Percentiles rank a stretch among this genome's conserved stretches.
phyloP scores from a whole-genome alignment of 2,329 filamentous ascomycete genomes.

The Fusarium nurragi region DNA sequence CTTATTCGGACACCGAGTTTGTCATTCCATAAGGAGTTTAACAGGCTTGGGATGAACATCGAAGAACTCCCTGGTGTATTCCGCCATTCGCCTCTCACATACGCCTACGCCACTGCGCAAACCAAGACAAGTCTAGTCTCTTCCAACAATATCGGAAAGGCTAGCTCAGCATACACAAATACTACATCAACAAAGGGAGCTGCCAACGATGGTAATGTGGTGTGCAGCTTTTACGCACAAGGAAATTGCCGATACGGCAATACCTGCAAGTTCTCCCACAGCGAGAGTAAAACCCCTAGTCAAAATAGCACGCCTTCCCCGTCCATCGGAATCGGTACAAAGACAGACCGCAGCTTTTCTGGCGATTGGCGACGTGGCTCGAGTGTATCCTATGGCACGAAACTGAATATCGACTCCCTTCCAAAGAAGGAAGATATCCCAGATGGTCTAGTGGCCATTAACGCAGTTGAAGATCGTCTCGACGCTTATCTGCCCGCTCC shows the following conservation, averaged over 20 bases:
- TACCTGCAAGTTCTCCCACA: constrained; percentile 30
- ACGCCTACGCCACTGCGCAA: constrained; percentile 2
- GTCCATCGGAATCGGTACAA: constrained; percentile 11
- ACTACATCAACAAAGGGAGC: constrained; percentile 1
- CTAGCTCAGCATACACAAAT: background rate
- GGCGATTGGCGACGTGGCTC: constrained; percentile 11
- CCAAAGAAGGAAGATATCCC: constrained; percentile 30
- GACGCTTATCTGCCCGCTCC: constrained; percentile 26
- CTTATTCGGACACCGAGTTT: constrained; percentile 59
- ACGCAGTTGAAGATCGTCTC: constrained; percentile 28
- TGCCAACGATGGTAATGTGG: constrained; percentile 7
- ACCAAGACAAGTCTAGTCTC: background rate
- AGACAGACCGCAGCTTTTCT: constrained; percentile 6
- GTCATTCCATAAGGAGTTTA: constrained; percentile 62
- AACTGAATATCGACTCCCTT: constrained; percentile 19
- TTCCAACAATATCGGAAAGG: background rate
- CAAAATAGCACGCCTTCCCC: constrained; percentile 23
- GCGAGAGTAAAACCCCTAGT: constrained; percentile 20
- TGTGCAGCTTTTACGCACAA: constrained; percentile 32
- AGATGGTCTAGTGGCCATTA: constrained; percentile 26
- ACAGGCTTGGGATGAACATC: constrained; percentile 59
- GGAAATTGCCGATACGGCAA: constrained; percentile 41
- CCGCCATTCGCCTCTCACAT: constrained; percentile 51
- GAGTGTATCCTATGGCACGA: background rate
- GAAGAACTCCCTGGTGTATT: constrained; percentile 64